phyloP scores from a whole-genome alignment of 331 rosid species.

The Saraca asoca region DNA sequence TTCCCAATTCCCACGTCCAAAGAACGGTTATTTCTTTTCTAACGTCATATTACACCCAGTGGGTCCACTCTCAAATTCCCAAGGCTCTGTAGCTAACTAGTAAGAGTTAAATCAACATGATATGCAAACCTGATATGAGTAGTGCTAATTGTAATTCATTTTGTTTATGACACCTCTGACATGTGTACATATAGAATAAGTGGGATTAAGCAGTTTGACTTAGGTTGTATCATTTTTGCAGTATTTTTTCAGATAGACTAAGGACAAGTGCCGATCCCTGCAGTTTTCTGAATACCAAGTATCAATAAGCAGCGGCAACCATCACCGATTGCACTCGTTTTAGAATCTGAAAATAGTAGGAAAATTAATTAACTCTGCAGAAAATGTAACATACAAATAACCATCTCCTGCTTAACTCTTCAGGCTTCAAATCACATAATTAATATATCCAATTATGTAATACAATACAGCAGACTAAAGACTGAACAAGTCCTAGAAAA shows the following conservation, averaged over 20 bases:
- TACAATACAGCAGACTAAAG: slow-evolving; percentile 23
- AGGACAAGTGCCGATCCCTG: neutral
- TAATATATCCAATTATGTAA: slow-evolving; percentile 26
- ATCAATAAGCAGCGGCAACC: neutral
- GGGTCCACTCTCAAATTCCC: slow-evolving; percentile 17
- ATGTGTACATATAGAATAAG: no score
- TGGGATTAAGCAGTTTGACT: no score
- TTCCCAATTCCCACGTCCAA: neutral
- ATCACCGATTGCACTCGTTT: neutral
- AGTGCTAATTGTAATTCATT: no score
- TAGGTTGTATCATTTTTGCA: no score
- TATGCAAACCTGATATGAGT: neutral
- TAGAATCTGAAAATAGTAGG: slow-evolving; percentile 24
- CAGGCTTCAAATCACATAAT: slow-evolving; percentile 24
- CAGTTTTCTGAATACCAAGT: neutral
- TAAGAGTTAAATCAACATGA: neutral
- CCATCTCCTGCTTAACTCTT: slow-evolving; percentile 20
- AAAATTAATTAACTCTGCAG: slow-evolving; percentile 12
- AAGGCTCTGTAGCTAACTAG: slow-evolving; percentile 3
- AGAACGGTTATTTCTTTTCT: neutral
- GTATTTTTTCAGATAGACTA: neutral
- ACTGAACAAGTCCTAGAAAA: slow-evolving; percentile 30
- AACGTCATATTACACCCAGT: slow-evolving; percentile 2
- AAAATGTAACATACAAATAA: slow-evolving; percentile 16
- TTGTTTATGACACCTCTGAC: no score